Evolutionary conservation across 2,329 filamentous ascomycete species (phyloP), one percentile per base, ranked within the genome.

Genomic region (Cladosporium sp.): DNA sequence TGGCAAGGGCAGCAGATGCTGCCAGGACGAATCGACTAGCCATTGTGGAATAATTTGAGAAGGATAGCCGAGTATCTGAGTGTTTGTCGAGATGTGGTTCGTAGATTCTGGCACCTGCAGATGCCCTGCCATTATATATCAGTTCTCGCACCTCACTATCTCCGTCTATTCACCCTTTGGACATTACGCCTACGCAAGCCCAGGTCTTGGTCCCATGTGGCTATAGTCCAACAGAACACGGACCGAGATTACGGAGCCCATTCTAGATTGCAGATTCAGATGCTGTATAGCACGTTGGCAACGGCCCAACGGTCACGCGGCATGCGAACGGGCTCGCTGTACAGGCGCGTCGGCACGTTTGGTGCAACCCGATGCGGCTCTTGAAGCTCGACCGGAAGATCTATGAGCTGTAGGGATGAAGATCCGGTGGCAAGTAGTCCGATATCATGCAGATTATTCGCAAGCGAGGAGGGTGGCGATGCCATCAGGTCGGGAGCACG

Each of bases 181-280:
- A 37, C 29, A 40, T 50, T 52, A 52, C 60, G 23, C 18, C 33
- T 40, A 37, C 18, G 49, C 31, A 62, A 53, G 49, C 49, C 50
- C 49, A 56, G 33, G 28, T 31, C 49, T 33, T 55, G 35, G 50
- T 4, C 0, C 7, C 26, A n/a, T 33, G n/a, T 56, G 61, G 35
- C 16, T 29, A 37, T 8, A 12, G 50, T 56, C 35, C 16, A 33
- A 63, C 16, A 40, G 31, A 18, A 56, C 50, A 49, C 61, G 61
- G 61, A 23, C 50, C 61, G 61, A 63, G 50, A 63, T 63, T 63
- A 26, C 31, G 23, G 10, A 21, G 60, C 7, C 33, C 37, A 40
- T 26, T 63, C 49, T 40, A 63, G 60, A 63, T 63, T 63, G 61
- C 50, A 46, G 50, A 55, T 35, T 63, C 61, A 35, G 50, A 63